Percentiles rank a stretch among this genome's conserved stretches.
Conservation (phyloP, 2,329 filamentous ascomycete species). For the Nothopassalora personata region DNA sequence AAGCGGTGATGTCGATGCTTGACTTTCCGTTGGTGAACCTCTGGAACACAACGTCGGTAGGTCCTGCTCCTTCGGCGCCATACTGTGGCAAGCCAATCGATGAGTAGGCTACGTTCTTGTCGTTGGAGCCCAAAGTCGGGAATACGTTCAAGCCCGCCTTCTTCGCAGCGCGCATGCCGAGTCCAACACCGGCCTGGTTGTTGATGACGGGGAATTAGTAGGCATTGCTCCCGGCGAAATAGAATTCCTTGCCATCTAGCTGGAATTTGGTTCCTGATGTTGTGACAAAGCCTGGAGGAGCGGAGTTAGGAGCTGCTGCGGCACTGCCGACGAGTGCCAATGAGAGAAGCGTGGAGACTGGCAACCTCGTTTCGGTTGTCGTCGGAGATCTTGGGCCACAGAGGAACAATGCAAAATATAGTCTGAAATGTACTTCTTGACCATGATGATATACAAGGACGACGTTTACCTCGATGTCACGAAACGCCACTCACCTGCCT, state of each 20-base stretch:
- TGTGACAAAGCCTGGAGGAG: conserved; percentile 39
- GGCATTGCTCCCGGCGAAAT: conserved; percentile 54
- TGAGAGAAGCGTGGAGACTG: background rate
- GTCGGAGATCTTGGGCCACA: too few relatives aligned
- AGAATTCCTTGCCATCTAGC: conserved; percentile 51
- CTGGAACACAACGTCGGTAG: conserved; percentile 46
- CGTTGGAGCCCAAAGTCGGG: conserved; percentile 55
- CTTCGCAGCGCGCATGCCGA: conserved; percentile 44
- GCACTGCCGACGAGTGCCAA: background rate
- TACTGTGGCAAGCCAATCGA: conserved; percentile 47
- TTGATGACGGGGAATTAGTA: conserved; percentile 51
- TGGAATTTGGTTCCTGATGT: conserved; percentile 48
- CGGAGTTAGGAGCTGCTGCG: background rate
- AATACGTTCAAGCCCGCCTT: conserved; percentile 50
- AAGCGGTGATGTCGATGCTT: conserved; percentile 41
- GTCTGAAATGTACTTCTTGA: background rate
- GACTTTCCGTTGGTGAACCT: conserved; percentile 44
- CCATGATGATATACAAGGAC: background rate
- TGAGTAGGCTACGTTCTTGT: conserved; percentile 48
- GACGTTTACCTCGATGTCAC: background rate
- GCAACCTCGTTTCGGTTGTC: background rate
- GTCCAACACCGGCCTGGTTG: conserved; percentile 46
- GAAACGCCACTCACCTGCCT: background rate
- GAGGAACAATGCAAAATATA: too few relatives aligned
- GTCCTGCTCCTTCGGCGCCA: conserved; percentile 47